phyloP scores from a whole-genome alignment of 2,329 filamentous ascomycete species.

The Pestalotiopsis sp. region DNA sequence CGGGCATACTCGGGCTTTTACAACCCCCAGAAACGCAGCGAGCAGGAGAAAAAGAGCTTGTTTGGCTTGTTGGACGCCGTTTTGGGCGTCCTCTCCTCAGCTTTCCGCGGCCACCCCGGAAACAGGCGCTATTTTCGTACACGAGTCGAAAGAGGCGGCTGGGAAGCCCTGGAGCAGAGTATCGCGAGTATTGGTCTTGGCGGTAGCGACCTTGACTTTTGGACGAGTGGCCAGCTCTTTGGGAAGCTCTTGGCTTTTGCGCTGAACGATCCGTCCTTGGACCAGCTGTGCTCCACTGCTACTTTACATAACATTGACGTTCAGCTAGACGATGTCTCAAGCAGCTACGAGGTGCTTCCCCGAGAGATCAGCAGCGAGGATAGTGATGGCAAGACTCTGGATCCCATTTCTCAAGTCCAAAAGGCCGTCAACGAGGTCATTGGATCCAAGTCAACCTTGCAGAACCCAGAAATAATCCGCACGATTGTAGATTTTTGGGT shows the following conservation, averaged over 20 bases:
- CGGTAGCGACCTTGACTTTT: conserved; percentile 67
- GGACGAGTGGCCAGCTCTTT: conserved; percentile 75
- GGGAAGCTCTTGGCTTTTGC: conserved; percentile 82
- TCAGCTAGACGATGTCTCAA: conserved; percentile 16
- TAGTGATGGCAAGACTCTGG: conserved; percentile 10
- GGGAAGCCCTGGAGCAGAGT: conserved; percentile 74
- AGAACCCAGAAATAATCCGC: conserved; percentile 66
- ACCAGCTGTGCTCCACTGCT: conserved; percentile 65
- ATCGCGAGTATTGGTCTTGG: conserved; percentile 70
- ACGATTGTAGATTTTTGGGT: conserved; percentile 67
- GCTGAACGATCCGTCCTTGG: conserved; percentile 75
- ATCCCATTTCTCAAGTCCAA: conserved; percentile 29
- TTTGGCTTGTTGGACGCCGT: conserved; percentile 73
- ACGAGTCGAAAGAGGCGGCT: conserved; percentile 76
- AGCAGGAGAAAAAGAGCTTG: conserved; percentile 65
- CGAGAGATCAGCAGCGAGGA: conserved; percentile 14
- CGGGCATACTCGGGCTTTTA: conserved; percentile 77
- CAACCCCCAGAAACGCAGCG: conserved; percentile 63
- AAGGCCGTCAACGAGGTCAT: conserved; percentile 51
- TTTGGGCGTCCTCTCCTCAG: conserved; percentile 75
- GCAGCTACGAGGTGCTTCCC: conserved; percentile 22
- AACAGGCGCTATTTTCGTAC: conserved; percentile 87
- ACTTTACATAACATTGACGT: conserved; percentile 28
- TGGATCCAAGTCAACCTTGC: conserved; percentile 53
- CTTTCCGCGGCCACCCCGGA: conserved; percentile 77